Base-by-base conservation (phyloP, 2,329 filamentous ascomycete species). In the Fusarium humuli region DNA sequence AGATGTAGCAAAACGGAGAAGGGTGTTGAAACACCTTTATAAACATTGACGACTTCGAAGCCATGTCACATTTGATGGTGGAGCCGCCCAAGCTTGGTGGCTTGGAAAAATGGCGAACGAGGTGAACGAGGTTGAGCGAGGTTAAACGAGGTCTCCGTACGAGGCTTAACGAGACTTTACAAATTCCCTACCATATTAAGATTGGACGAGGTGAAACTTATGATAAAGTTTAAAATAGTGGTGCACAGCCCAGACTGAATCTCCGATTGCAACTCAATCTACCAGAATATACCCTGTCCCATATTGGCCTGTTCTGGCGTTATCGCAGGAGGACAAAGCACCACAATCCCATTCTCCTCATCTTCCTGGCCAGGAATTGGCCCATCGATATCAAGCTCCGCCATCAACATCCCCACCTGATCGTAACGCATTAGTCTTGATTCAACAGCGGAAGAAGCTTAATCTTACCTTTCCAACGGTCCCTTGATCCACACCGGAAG, bases 321-420 rank as follows among this genome's bases (percentile, higher is more conserved):
- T 16, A 16, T 23, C 6, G 40, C 16, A 2, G 44, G 30, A 5
- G 67, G 67, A 6, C 67, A 70, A 23, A 70, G 40, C 20, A 70
- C 58, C n/a, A 70, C 62, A 0, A 70, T 63, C 1, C 61, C 67
- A 11, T 70, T 70, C 27, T 67, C 57, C 1, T 59, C 58, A 5
- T 70, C 67, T 27, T 70, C 67, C 20, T 70, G 67, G 0, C 67
- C 67, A 2, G 55, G 66, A 13, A 70, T 57, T 0, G 67, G 66
- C 13, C 23, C 46, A 40, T 65, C 41, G 5, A 65, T 22, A 3
- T 65, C 44, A 2, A 70, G 23, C 2, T 57, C 57, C 4, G 61
- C 66, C 49, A 70, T 60, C 23, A 70, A 45, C n/a, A 50, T 29
- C 14, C 41, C 57, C 1, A 70, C 53, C 67, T 65, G 1, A 2